Evolutionary conservation across 768 basidiomycete genomes (phyloP).

Genomic region (Phaeolepiota aurea): DNA sequence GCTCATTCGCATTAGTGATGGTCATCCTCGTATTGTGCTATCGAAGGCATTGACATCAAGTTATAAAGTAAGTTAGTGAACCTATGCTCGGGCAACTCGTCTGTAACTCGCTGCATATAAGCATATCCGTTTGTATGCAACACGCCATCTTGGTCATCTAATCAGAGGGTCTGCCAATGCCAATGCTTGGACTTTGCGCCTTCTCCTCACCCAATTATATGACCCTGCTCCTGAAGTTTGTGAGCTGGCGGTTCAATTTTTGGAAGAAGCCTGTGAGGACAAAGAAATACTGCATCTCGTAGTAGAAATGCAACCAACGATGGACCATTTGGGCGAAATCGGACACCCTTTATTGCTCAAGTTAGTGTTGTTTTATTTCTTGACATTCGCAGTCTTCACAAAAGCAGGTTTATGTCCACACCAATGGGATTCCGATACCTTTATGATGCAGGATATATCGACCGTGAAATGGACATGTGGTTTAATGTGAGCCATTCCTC

Average conservation of each 20-base stretch:
- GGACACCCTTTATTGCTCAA: conserved; percentile 84
- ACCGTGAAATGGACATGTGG: conserved; percentile 94
- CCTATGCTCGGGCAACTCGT: not conserved
- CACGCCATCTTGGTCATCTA: conserved; percentile 75
- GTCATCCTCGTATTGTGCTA: conserved; percentile 87
- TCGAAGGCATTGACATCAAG: conserved; percentile 93
- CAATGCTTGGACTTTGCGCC: conserved; percentile 81
- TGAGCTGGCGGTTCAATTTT: conserved; percentile 79
- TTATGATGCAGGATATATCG: conserved; percentile 86
- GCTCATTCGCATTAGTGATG: conserved; percentile 54
- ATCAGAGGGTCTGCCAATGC: conserved; percentile 59
- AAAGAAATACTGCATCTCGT: conserved; percentile 81
- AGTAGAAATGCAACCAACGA: conserved; percentile 88
- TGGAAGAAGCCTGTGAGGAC: conserved; percentile 86
- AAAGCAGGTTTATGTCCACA: conserved; percentile 94
- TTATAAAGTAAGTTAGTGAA: conserved; percentile 52
- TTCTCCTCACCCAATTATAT: conserved; percentile 93
- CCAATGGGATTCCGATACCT: conserved; percentile 89
- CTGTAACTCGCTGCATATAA: conserved; percentile 17
- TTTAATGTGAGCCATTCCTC: conserved; percentile 72
- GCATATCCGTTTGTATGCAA: conserved; percentile 87
- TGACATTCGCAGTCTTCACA: not conserved
- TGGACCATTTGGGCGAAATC: conserved; percentile 92
- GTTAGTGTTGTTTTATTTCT: conserved; percentile 32
- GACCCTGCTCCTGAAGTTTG: conserved; percentile 88